Evolutionary conservation across 495 filamentous ascomycete genomes (phyloP), one percentile per base, ranked within the genome.

Genomic region (Daldinia bambusicola): DNA sequence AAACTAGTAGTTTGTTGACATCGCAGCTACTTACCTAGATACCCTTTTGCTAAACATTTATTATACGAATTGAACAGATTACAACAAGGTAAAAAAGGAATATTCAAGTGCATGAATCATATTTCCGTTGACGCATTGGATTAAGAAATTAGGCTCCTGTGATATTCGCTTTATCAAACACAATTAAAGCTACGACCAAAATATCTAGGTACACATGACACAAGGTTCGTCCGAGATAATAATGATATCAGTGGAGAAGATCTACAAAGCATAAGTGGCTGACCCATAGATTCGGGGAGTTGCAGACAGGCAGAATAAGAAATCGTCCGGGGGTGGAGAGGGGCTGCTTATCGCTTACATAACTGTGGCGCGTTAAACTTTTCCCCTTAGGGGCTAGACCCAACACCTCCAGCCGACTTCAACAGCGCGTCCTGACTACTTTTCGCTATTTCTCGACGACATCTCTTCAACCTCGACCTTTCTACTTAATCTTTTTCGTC

Each of bases 321-420:
- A 60, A 69, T 61, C 36, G 64, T 55, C 70, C 51, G 70, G 70
- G 70, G 64, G 32, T 67, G 55, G 51, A 41, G 70, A 73, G 70
- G 70, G 70, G 70, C 70, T 69, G 40, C 53, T 38, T 61, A 26
- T 22, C 13, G 70, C 61, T 73, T 73, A 73, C 62, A 31, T 73
- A 73, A 73, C 31, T 73, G 66, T 73, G 70, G 70, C 70, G 66
- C 70, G 57, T 52, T 53, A 22, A 63, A 34, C 70, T 59, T 73
- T 73, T 73, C 70, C 70, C 30, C 61, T 73, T 73, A 69, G 61
- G 70, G 70, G 61, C 62, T 73, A 73, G 70, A 64, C 50, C 62
- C 66, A 64, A 69, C 70, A 66, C 48, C 70, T 73, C 70, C 70
- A 69, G 70, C 70, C 70, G 70, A 73, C 70, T 73, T 69, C 70